phyloP scores from a whole-genome alignment of 257 asterid species.

The Primulina eburnea region DNA sequence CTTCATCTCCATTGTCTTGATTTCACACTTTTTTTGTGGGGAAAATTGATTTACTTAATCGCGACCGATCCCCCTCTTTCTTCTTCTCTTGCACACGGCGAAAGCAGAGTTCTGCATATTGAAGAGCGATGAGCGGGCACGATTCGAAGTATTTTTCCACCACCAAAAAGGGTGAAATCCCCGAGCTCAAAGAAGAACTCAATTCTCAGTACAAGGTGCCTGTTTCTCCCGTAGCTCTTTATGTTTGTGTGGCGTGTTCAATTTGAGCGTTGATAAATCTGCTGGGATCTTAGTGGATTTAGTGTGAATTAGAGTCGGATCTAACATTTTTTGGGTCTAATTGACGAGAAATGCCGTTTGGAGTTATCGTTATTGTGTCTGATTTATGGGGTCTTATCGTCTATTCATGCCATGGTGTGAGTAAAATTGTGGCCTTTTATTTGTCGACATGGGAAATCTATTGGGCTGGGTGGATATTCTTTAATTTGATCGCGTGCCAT shows the following conservation, averaged over 20 bases:
- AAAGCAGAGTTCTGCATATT: conserved; percentile 16
- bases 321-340: conserved; percentile 30
- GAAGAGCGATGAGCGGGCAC: conserved; percentile 85
- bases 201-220: conserved; percentile 98
- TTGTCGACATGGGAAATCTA: background rate
- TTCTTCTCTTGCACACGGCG: conserved; percentile 13
- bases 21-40: too few relatives aligned
- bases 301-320: conserved; percentile 37
- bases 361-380: conserved; percentile 1
- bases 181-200: conserved; percentile 98
- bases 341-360: conserved; percentile 13
- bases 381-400: conserved; percentile 18
- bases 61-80: conserved; percentile 4
- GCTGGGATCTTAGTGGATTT: conserved; percentile 25
- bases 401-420: conserved; percentile 10
- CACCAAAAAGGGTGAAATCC: conserved; percentile 98
- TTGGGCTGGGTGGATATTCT: conserved; percentile 12
- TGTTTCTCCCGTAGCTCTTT: background rate
- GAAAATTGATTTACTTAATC: too few relatives aligned
- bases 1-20: conserved; percentile 26
- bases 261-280: conserved; percentile 29
- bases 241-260: conserved; percentile 23
- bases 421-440: conserved; percentile 9
- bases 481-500: background rate
- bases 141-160: conserved; percentile 98